Evolutionary conservation across 2,329 filamentous ascomycete genomes (phyloP), one percentile per base, ranked within the genome.

Genomic region (Periglandula ipomoeae): DNA sequence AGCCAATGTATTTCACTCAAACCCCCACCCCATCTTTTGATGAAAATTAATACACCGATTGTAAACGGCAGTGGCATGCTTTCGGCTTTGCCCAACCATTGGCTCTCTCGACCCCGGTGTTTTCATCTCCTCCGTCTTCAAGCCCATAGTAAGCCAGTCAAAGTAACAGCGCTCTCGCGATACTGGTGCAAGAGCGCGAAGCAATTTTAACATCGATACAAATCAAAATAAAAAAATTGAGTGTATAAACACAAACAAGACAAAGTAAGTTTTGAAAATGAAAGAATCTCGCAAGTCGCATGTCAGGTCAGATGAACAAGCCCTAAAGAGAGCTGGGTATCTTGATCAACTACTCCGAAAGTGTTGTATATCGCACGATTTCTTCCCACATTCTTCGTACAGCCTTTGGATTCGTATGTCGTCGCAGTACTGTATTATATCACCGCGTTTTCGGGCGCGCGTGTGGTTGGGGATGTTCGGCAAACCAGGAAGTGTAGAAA

Each of bases 241-340:
- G 22, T n/a, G n/a, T 47, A 39, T 34, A 47, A 47, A 24, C 35
- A 50, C 27, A 49, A 48, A 22, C 45, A 48, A 51, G 48, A 52
- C 32, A 54, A 56, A n/a, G n/a, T 47, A 49, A 53, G 55, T 51
- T 13, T 7, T 19, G 23, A 9, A 40, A 38, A 40, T 26, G 13
- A 44, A 23, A 43, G 35, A 30, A 34, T 44, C 17, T 35, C 37
- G 49, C 40, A 48, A 37, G 46, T 37, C 32, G 46, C 50, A 44
- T 50, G 50, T 51, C 53, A 56, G 53, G 58, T 60, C 58, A 60
- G 61, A 61, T 59, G 56, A 62, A 63, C 61, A 62, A 64, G 62
- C 61, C 62, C 62, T 60, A 55, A 30, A 37, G 55, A 59, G 61
- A 66, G 62, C 64, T 66, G 65, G 66, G 66, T 68, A 68, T 68